These are phyloP conservation scores for Pseudogymnoascus sp. DNA, from an alignment of 2,329 filamentous ascomycete genomes.

Conservation along the genomic window DNA sequence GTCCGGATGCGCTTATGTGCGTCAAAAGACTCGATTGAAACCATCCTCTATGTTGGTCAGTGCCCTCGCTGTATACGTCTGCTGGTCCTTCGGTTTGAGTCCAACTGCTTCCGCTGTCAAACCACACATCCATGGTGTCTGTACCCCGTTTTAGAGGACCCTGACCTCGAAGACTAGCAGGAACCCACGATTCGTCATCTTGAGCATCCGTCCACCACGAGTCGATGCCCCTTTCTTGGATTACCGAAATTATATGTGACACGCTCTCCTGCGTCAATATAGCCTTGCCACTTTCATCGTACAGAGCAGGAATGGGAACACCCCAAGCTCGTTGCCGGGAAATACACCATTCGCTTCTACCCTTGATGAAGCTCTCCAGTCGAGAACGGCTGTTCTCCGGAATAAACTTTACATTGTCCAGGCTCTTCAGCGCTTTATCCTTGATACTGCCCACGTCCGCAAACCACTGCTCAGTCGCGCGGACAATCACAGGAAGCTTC, in stretches of 20 bases:
- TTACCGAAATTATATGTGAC: constrained; percentile 72
- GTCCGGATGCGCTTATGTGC: constrained; percentile 44
- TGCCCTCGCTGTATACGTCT: constrained; percentile 88
- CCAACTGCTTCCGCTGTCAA: constrained; percentile 96
- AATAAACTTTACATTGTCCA: constrained; percentile 68
- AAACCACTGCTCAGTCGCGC: constrained; percentile 97
- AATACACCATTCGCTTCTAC: constrained; percentile 94
- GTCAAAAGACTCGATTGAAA: constrained; percentile 95
- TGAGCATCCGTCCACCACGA: constrained; percentile 85
- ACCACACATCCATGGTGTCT: constrained; percentile 99
- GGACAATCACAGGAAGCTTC: constrained; percentile 81
- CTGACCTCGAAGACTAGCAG: constrained; percentile 46
- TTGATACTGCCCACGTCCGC: constrained; percentile 84
- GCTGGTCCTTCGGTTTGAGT: constrained; percentile 50
- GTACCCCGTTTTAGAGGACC: constrained; percentile 62
- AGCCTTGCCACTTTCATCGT: constrained; percentile 62
- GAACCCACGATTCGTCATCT: constrained; percentile 72
- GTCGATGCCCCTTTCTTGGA: constrained; percentile 72
- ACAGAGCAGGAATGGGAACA: constrained; percentile 88
- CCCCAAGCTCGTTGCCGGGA: constrained; percentile 94
- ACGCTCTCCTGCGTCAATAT: constrained; percentile 74
- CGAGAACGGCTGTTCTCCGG: constrained; percentile 65
- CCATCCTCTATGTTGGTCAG: constrained; percentile 95
- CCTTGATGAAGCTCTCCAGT: constrained; percentile 76
- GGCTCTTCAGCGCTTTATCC: constrained; percentile 56